Evolutionary conservation across 164 flowering plant genomes (phyloP), one percentile per base, ranked within the genome.

Genomic region (Tetracentron sinense): DNA sequence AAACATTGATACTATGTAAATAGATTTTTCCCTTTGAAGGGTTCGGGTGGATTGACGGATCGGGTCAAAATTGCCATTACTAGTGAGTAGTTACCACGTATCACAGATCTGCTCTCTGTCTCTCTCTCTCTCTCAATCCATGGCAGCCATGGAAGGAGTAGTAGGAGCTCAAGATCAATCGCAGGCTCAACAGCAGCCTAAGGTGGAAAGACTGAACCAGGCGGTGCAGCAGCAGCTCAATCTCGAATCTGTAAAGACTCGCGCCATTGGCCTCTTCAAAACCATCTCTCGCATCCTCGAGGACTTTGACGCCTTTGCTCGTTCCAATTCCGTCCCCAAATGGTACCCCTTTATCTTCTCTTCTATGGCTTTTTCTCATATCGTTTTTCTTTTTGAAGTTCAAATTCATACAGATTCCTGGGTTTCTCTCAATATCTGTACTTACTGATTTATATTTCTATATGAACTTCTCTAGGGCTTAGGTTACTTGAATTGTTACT

Each of bases 251-350:
- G 77, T 93, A 12, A 88, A 84, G 65, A 84, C 88, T 11, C 84
- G 98, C 30, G 98, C 96, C 28, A 73, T 83, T 20, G 80, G 92
- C 60, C 89, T 93, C 54, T 85, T 52, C 82, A 93, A 90, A 70
- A 79, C 96, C 75, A 84, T 93, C 67, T 77, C 97, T 73, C 92
- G 94, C 63, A 88, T 93, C 64, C 92, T 90, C 26, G 94, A 90
- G 56, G 94, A 88, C 17, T 79, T 90, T 6, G 95, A 89, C 50
- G 79, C 69, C 69, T 68, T 84, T 26, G 78, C 86, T 59, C 89
- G 88, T 63, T 61, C 92, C 68, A 89, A 90, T 66, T 66, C 95
- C 60, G 66, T 64, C 26, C 98, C 97, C 42, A 93, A 90, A 82
- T 90, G 97, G 96, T 92, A 54, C n/a, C 4, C 14, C 16, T 58